Percentiles rank a stretch among this genome's conserved stretches.
Evolutionary conservation across 179 eudicot genomes (phyloP).

Genomic region (Carnegiea gigantea): DNA sequence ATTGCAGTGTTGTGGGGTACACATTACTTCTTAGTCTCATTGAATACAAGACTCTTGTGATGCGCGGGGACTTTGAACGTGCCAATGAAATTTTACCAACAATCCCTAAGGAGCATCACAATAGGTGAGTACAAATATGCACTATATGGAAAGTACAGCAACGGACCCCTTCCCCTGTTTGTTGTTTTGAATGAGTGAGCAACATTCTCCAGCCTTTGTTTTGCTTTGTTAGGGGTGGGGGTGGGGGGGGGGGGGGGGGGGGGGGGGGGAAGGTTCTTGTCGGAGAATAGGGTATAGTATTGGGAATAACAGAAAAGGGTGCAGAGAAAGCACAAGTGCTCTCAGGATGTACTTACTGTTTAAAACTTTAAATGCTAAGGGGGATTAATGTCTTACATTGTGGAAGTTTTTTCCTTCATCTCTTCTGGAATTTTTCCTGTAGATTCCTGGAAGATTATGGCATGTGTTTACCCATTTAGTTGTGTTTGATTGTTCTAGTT

Average conservation of each 20-base stretch:
- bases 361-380: background rate
- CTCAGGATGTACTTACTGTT: background rate
- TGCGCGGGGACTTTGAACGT: conserved; percentile 91
- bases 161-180: background rate
- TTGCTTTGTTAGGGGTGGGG: background rate
- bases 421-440: background rate
- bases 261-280: background rate
- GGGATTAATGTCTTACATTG: background rate
- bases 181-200: background rate
- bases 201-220: background rate
- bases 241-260: background rate
- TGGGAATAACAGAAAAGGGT: background rate
- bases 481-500: background rate
- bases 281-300: background rate
- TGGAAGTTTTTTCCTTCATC: background rate
- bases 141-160: background rate
- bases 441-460: background rate
- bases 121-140: conserved; percentile 48
- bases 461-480: background rate
- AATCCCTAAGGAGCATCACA: conserved; percentile 93
- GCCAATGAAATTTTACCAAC: conserved; percentile 82
- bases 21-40: conserved; percentile 86
- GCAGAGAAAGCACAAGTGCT: background rate
- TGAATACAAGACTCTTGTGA: conserved; percentile 95
- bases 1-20: conserved; percentile 87